Evolutionary conservation across 345 rosid genomes (phyloP).

Genomic region (Ceriops zippeliana): DNA sequence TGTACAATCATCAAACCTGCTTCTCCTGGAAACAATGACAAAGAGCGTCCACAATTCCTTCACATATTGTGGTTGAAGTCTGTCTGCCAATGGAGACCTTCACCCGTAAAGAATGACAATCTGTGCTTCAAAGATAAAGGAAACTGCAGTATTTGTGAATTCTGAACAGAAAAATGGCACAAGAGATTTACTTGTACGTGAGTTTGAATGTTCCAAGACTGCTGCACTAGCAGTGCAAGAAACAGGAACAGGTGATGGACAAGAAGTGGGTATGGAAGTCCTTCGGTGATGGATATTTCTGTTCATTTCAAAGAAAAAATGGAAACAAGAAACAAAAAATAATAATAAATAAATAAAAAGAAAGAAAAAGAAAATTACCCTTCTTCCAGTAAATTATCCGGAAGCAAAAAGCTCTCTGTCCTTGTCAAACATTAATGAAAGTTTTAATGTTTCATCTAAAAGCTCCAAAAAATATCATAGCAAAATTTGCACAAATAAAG

Average conservation of each 20-base stretch:
- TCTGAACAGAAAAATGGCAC: background rate
- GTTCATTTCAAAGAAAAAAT: background rate
- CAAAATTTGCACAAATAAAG: conserved; percentile 3
- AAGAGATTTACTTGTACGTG: conserved; percentile 45
- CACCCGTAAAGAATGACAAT: conserved; percentile 21
- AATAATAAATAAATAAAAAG: too few species aligned
- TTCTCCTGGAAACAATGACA: conserved; percentile 44
- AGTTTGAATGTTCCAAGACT: conserved; percentile 32
- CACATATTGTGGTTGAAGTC: conserved; percentile 48
- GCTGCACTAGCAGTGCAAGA: conserved; percentile 31
- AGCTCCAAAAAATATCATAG: background rate
- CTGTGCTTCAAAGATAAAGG: conserved; percentile 10
- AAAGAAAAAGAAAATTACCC: background rate
- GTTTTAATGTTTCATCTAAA: background rate
- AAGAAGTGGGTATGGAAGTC: conserved; percentile 30
- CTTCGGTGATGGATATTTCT: conserved; percentile 11
- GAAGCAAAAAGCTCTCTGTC: too few species aligned
- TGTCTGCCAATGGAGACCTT: conserved; percentile 60
- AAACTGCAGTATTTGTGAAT: conserved; percentile 10
- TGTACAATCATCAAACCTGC: conserved; percentile 36
- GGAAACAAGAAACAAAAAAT: background rate
- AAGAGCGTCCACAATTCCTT: conserved; percentile 58
- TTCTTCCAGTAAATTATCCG: too few species aligned
- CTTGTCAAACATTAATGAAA: background rate
- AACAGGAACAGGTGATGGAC: conserved; percentile 31